These are phyloP conservation scores for Tubosaeta sp. DNA, from an alignment of 768 basidiomycete species.

Conservation along the genomic window DNA sequence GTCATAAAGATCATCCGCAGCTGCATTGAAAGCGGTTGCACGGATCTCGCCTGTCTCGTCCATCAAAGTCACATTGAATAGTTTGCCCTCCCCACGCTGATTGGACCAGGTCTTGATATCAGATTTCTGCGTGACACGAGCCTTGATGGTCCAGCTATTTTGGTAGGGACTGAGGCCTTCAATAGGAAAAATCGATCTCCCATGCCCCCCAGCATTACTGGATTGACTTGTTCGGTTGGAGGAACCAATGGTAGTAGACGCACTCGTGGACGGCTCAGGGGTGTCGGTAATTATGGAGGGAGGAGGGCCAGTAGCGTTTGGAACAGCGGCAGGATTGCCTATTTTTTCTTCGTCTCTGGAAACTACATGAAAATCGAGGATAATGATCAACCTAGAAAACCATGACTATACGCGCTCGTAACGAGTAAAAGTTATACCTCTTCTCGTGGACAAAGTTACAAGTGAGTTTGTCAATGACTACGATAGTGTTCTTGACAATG, in stretches of 20 bases:
- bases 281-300: constrained; percentile 20
- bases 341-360: constrained; percentile 62
- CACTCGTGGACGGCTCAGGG: constrained; percentile 27
- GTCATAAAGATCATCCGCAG: constrained; percentile 80
- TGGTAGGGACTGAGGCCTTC: constrained; percentile 95
- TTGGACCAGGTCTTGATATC: constrained; percentile 92
- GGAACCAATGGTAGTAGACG: constrained; percentile 24
- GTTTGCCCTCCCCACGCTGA: constrained; percentile 85
- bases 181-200: constrained; percentile 65
- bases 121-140: constrained; percentile 82
- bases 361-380: constrained; percentile 62
- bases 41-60: constrained; percentile 92
- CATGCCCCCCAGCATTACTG: constrained; percentile 13
- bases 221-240: constrained; percentile 16
- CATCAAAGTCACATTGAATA: constrained; percentile 91
- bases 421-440: constrained; percentile 46
- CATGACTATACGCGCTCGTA: constrained; percentile 2
- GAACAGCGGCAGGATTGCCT: constrained; percentile 50
- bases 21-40: constrained; percentile 86
- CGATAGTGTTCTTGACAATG: constrained; percentile 63
- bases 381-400: constrained; percentile 66
- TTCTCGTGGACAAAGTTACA: constrained; percentile 82
- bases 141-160: constrained; percentile 98
- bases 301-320: constrained; percentile 31
- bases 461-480: constrained; percentile 69